Conservation (phyloP, 768 basidiomycete species). For the Naganishia onofrii region DNA sequence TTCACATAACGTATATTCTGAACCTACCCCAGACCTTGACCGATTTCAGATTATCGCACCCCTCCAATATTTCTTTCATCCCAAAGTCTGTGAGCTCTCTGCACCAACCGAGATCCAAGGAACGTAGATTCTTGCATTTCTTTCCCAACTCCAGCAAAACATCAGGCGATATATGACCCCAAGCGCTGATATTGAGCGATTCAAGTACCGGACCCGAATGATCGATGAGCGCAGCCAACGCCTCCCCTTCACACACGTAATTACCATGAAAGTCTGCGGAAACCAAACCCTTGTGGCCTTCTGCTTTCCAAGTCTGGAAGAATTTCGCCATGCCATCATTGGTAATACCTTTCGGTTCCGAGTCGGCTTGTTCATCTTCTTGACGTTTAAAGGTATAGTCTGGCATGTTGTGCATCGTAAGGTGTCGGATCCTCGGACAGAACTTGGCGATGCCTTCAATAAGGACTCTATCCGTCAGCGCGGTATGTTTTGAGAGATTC, state of each 20-base stretch:
- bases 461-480: slow-evolving; percentile 60
- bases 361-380: slow-evolving; percentile 16
- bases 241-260: slow-evolving; percentile 57
- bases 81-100: slow-evolving; percentile 77
- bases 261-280: slow-evolving; percentile 67
- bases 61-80: slow-evolving; percentile 65
- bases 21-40: slow-evolving; percentile 57
- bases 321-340: slow-evolving; percentile 68
- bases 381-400: slow-evolving; percentile 42
- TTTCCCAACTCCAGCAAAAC: slow-evolving; percentile 53
- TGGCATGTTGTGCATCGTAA: slow-evolving; percentile 61
- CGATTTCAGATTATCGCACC: slow-evolving; percentile 54
- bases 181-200: slow-evolving; percentile 70
- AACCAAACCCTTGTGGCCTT: slow-evolving; percentile 39
- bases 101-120: slow-evolving; percentile 81
- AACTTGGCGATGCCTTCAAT: slow-evolving; percentile 61
- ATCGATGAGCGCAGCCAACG: slow-evolving; percentile 64
- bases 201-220: slow-evolving; percentile 66
- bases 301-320: slow-evolving; percentile 61
- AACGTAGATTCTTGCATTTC: slow-evolving; percentile 56
- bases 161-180: slow-evolving; percentile 63
- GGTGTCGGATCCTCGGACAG: slow-evolving; percentile 56
- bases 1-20: not conserved
- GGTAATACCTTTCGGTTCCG: slow-evolving; percentile 55
- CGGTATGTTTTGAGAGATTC: slow-evolving; percentile 68